Evolutionary conservation across 176 grass and related monocot species (phyloP).

Genomic region (Carex myosuroides): DNA sequence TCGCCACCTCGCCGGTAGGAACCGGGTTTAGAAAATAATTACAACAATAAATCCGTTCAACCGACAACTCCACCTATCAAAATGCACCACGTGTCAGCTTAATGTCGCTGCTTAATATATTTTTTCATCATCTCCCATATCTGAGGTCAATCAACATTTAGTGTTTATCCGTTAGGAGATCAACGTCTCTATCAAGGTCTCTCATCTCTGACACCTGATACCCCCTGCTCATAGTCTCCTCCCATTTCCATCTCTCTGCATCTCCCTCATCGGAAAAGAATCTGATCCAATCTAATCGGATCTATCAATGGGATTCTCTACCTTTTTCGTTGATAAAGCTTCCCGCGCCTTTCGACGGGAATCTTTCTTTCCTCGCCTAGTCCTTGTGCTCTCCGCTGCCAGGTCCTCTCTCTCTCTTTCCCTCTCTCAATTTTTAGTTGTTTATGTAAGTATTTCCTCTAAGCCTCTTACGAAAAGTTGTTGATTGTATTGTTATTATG

Average conservation of each 20-base stretch:
- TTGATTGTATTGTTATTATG: not conserved
- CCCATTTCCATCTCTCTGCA: not conserved
- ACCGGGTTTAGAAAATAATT: not conserved
- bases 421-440: not conserved
- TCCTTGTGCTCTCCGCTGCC: slow-evolving; percentile 30
- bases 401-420: not conserved
- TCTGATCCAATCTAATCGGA: not conserved
- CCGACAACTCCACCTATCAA: not conserved
- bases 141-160: not conserved
- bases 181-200: not conserved
- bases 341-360: slow-evolving; percentile 6
- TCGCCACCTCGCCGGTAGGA: too few species aligned
- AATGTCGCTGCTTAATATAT: not conserved
- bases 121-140: not conserved
- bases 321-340: slow-evolving; percentile 29
- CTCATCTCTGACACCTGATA: not conserved
- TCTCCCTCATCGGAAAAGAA: not conserved
- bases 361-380: slow-evolving; percentile 19
- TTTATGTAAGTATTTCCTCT: not conserved
- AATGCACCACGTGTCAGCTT: not conserved
- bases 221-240: not conserved
- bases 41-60: not conserved
- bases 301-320: slow-evolving; percentile 25
- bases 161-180: too few species aligned
- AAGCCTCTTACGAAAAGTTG: not conserved